These are phyloP conservation scores for Kockovaella imperatae DNA, from an alignment of 768 basidiomycete species.

Conservation along the genomic window DNA sequence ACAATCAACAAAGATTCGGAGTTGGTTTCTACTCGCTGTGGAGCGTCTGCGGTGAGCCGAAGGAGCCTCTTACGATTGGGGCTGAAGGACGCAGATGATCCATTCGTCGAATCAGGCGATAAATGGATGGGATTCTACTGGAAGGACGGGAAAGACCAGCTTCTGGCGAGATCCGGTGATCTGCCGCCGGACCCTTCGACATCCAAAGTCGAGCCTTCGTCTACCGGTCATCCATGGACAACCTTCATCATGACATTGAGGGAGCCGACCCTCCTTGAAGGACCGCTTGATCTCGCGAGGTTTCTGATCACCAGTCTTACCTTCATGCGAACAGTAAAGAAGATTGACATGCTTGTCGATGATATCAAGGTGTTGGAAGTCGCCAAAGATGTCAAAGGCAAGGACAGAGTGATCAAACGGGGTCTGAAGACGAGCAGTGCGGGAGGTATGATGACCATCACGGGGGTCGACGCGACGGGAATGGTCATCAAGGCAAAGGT, in stretches of 20 bases:
- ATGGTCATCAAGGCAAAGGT: slow-evolving; percentile 72
- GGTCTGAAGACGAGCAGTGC: slow-evolving; percentile 56
- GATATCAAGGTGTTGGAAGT: slow-evolving; percentile 50
- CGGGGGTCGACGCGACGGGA: slow-evolving; percentile 54
- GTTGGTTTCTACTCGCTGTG: slow-evolving; percentile 40
- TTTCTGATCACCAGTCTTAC: slow-evolving; percentile 87
- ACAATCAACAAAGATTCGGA: slow-evolving; percentile 43
- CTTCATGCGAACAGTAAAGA: slow-evolving; percentile 73
- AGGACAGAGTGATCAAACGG: slow-evolving; percentile 19
- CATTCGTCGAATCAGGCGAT: slow-evolving; percentile 50
- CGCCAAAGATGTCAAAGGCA: slow-evolving; percentile 34
- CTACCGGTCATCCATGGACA: slow-evolving; percentile 58
- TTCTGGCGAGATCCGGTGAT: slow-evolving; percentile 72
- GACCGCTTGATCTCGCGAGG: slow-evolving; percentile 73
- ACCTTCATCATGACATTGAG: slow-evolving; percentile 82
- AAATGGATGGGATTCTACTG: slow-evolving; percentile 95
- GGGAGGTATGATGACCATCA: slow-evolving; percentile 61
- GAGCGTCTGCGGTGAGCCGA: slow-evolving; percentile 27
- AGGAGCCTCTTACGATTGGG: neutral
- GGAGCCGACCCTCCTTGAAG: slow-evolving; percentile 64
- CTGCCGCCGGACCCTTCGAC: slow-evolving; percentile 42
- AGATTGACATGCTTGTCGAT: slow-evolving; percentile 76
- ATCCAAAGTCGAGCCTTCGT: slow-evolving; percentile 42
- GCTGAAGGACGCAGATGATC: slow-evolving; percentile 43
- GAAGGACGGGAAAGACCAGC: slow-evolving; percentile 85